Conservation (phyloP, 129 eudicot genomes). For the Flaveria ramosissima region DNA sequence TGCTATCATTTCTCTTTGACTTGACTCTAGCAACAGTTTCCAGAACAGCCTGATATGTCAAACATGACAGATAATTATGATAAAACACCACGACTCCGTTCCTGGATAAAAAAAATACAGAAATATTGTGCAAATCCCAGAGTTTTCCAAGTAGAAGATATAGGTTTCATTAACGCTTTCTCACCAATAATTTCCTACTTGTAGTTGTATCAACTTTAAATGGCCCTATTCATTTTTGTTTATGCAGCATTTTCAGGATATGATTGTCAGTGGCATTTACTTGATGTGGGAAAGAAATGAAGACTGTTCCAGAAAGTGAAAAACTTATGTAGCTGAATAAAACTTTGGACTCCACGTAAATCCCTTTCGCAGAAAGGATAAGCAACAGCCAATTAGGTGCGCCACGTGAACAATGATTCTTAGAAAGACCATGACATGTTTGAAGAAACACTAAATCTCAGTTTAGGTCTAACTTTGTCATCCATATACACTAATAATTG, state of each 20-base stretch:
- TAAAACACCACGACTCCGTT: neutral
- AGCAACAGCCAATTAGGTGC: constrained; percentile 17
- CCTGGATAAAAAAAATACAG: neutral
- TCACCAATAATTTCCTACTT: neutral
- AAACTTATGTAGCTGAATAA: neutral
- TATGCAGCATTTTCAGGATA: neutral
- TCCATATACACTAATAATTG: neutral
- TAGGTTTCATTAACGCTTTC: neutral
- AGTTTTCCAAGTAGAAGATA: neutral
- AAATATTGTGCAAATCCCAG: neutral
- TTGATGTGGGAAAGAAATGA: neutral
- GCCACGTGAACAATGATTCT: neutral
- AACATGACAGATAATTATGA: constrained; percentile 19
- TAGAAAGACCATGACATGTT: constrained; percentile 5
- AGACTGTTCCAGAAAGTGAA: neutral
- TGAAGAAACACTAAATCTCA: constrained; percentile 8
- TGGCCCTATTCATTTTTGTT: neutral
- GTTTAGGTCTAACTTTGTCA: constrained; percentile 1
- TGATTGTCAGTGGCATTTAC: constrained; percentile 19
- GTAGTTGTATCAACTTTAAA: neutral
- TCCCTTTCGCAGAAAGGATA: constrained; percentile 5
- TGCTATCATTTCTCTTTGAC: constrained; percentile 87
- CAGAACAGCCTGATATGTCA: constrained; percentile 73
- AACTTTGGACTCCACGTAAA: constrained; percentile 3
- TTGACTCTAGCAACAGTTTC: constrained; percentile 96